Base-by-base conservation (phyloP, 2,329 filamentous ascomycete genomes). In the Cordyceps militaris region DNA sequence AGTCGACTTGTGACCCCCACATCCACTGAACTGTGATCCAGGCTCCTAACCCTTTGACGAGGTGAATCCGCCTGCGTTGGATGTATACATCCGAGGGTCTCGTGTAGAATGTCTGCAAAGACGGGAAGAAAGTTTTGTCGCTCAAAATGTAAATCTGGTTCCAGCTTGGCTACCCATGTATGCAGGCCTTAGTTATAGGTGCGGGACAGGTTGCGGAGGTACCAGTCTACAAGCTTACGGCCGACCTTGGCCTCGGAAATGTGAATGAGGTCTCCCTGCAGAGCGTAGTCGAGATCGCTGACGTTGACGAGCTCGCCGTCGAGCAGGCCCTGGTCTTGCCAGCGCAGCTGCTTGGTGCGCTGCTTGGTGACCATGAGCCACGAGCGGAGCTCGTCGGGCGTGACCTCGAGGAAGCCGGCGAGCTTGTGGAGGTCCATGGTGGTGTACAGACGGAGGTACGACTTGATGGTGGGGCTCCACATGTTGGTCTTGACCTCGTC, bases 401-500 rank as follows among this genome's bases (percentile, higher is more conserved):
- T 87, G 60, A 97, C 91, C 68, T 97, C 94, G 57, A 99, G 83
- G 84, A 99, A 99, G 60, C 92, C 92, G 61, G 94, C 91, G 61
- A 99, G 86, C 80, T 99, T 99, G 80, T 93, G 94, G 62, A 99
- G 81, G 69, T 99, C 94, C 93, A 99, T 97, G 66, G 94, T 99
- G 47, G 94, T 97, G 85, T 99, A 99, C 58, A 99, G 88, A 73
- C 96, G 94, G 65, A 99, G 85, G 80, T 99, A 99, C 62, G 92
- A 97, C 82, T 96, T 96, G 73, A 99, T 89, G 47, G 92, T 97
- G 46, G 94, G 94, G 73, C 90, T 93, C 86, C 86, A 96, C 84
- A 99, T 94, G 77, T 96, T 97, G 77, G 91, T 97, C 85, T 96
- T 96, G 74, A 99, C 93, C 80, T 99, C 94, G 66, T 97, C 92